phyloP scores from a whole-genome alignment of 192 early-diverging fungal genomes.

The Backusella westeae region DNA sequence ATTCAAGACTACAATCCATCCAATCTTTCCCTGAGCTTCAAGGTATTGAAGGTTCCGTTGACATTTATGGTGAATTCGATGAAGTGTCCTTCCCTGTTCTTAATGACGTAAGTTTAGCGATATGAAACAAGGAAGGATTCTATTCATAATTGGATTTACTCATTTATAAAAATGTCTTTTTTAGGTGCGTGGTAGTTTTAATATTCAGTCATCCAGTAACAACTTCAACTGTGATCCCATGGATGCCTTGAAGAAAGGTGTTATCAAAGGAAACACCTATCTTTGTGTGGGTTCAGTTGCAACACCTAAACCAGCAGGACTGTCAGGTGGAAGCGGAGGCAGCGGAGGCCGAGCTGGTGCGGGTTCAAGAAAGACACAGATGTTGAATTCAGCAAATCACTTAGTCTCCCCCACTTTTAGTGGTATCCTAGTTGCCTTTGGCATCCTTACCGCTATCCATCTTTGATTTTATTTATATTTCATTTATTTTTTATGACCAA shows the following conservation, averaged over 20 bases:
- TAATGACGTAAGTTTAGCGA: conserved; percentile 22
- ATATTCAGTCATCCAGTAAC: conserved; percentile 54
- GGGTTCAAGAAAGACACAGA: not conserved
- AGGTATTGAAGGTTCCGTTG: conserved; percentile 55
- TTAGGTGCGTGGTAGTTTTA: conserved; percentile 54
- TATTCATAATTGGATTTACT: not conserved
- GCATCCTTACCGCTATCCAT: not conserved
- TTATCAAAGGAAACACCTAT: conserved; percentile 32
- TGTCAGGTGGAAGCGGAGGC: not conserved
- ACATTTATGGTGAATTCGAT: conserved; percentile 57
- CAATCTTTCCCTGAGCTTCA: conserved; percentile 54
- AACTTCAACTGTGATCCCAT: conserved; percentile 46
- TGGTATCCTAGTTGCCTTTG: not conserved
- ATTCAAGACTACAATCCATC: conserved; percentile 55
- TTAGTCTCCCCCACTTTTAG: not conserved
- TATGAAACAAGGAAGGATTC: not conserved
- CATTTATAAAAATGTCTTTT: not conserved
- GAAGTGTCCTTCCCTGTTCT: conserved; percentile 50
- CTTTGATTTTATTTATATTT: not conserved
- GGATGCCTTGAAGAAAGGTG: conserved; percentile 19
- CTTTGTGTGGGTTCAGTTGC: conserved; percentile 18
- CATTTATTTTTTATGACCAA: not conserved
- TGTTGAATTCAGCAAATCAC: not conserved
- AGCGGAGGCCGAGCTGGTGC: not conserved
- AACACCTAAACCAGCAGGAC: conserved; percentile 16